phyloP scores from a whole-genome alignment of 31 red algal species.

The Porphyra umbilicalis region DNA sequence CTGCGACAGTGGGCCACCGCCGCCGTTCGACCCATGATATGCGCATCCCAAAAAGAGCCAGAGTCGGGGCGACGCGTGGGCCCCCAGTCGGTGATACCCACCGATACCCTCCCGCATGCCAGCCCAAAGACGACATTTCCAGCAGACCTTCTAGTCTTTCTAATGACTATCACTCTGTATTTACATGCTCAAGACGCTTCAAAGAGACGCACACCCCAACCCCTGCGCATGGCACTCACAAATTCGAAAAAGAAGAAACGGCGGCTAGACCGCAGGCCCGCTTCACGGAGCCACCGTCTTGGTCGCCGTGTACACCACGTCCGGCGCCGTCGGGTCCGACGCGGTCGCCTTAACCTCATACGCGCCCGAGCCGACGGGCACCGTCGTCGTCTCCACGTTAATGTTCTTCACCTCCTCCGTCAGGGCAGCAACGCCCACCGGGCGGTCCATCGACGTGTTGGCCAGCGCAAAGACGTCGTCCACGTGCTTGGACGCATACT shows the following conservation, averaged over 20 bases:
- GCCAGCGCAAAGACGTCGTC: constrained; percentile 23
- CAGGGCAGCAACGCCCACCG: background rate
- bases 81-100: too few species aligned
- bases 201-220: too few species aligned
- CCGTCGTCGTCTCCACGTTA: background rate
- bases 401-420: background rate
- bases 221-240: too few species aligned
- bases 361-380: background rate
- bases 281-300: background rate
- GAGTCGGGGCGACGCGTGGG: too few species aligned
- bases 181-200: too few species aligned
- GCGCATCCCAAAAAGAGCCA: too few species aligned
- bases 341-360: background rate
- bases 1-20: too few species aligned
- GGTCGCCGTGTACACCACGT: background rate
- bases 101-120: too few species aligned
- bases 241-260: background rate
- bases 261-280: background rate
- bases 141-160: too few species aligned
- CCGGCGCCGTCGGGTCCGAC: background rate
- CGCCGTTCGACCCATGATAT: too few species aligned
- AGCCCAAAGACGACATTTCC: too few species aligned
- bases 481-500: constrained; percentile 18
- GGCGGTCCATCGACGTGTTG: background rate
- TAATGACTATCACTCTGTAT: too few species aligned